These are phyloP conservation scores for Madurella fahalii DNA, from an alignment of 2,329 filamentous ascomycete species.

Conservation along the genomic window DNA sequence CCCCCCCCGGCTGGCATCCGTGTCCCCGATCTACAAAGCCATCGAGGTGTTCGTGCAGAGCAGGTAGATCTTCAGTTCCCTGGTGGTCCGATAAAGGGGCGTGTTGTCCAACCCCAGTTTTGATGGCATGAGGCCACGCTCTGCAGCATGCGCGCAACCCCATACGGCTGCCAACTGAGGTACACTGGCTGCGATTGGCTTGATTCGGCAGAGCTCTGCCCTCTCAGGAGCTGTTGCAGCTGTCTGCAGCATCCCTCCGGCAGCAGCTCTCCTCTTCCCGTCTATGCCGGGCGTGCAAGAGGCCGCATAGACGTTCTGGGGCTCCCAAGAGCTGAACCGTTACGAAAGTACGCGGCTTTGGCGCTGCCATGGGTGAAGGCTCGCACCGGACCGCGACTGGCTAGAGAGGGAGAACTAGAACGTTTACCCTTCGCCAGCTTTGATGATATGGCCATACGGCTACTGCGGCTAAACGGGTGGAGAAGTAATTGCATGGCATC, in stretches of 20 bases:
- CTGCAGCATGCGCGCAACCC: slow-evolving; percentile 7
- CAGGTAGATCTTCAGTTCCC: no score
- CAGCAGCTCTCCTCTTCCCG: no score
- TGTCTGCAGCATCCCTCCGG: neutral
- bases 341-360: no score
- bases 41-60: neutral
- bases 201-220: neutral
- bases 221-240: neutral
- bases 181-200: neutral
- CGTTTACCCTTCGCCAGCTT: no score
- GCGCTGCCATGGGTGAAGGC: neutral
- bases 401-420: no score
- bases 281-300: no score
- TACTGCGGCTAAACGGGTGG: neutral
- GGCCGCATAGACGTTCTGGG: no score
- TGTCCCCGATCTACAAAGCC: no score
- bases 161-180: neutral
- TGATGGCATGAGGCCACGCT: neutral
- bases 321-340: neutral
- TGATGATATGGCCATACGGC: neutral
- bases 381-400: no score
- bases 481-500: neutral
- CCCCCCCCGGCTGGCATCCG: no score
- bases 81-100: neutral
- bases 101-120: neutral